Evolutionary conservation across 2,329 filamentous ascomycete genomes (phyloP), one percentile per base, ranked within the genome.

Genomic region (Paecilomyces fulvus): DNA sequence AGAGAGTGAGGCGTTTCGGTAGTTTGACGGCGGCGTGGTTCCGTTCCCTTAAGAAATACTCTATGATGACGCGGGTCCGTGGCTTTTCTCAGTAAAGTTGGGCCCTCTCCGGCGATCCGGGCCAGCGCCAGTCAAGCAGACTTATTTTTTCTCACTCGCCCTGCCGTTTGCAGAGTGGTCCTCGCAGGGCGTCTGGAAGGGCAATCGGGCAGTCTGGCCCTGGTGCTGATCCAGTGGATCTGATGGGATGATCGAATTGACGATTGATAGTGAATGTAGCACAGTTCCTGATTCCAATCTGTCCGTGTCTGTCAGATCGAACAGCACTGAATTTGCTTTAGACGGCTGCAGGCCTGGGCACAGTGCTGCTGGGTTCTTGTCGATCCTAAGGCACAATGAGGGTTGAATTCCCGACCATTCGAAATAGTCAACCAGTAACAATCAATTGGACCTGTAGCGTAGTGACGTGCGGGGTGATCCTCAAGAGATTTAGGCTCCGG

Each of bases 21-120:
- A 30, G 50, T 30, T 30, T 11, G 25, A n/a, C 14, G 25, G 52
- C 30, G 52, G 52, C 33, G 37, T 43, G 43, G 11, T 48, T 21
- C 43, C 52, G 11, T 48, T 21, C 43, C 52, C 52, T 54, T 54
- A 54, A 54, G 43, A 49, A 54, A 31, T 25, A 53, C 52, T 53
- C 11, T 28, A 54, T 49, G 52, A 54, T 54, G 52, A 54, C 52
- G 52, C 52, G 52, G 52, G 52, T 48, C 33, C 14, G 21, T 37
- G 33, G 33, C 12, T 12, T 37, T 31, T 31, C 30, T 31, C 12
- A 48, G 48, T 28, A 23, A 23, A 53, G 51, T 23, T 37, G 30
- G 33, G 51, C 10, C 17, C 14, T 53, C 51, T 52, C 51, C 51
- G 51, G 51, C 51, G 51, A 53, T 53, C 51, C 51, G 51, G 33